Evolutionary conservation across 1,139 yeast genomes (phyloP).

Genomic region (Magnusiomyces suaveolens): DNA sequence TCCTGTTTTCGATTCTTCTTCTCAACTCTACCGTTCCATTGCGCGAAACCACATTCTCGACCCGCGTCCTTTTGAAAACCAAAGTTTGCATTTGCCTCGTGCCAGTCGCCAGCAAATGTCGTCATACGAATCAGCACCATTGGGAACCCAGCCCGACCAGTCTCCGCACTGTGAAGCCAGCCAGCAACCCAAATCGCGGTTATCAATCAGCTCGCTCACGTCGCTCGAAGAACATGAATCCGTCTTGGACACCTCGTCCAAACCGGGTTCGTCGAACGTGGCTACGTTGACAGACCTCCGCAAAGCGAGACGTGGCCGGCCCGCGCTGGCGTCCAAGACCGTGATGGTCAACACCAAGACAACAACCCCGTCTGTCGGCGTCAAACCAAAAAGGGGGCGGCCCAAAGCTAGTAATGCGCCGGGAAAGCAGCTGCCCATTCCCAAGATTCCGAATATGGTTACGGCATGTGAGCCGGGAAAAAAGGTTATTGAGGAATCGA

Average conservation of each 20-base stretch:
- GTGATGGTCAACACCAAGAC: not conserved
- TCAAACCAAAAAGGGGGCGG: conserved; percentile 2
- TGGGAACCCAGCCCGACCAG: not conserved
- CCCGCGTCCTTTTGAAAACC: not conserved
- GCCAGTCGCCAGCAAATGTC: not conserved
- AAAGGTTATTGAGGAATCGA: not conserved
- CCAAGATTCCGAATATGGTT: not conserved
- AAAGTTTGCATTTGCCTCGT: not conserved
- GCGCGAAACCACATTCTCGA: not conserved
- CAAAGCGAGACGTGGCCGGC: not conserved
- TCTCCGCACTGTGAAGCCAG: not conserved
- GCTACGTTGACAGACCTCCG: not conserved
- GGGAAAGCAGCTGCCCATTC: not conserved
- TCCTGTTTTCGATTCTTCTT: not conserved
- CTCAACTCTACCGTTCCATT: not conserved
- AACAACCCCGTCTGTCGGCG: not conserved
- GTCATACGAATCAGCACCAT: not conserved
- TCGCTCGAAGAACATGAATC: not conserved
- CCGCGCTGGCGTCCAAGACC: not conserved
- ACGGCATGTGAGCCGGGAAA: not conserved
- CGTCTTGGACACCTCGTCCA: not conserved
- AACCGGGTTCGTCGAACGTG: too few relatives aligned
- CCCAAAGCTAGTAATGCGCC: conserved; percentile 1
- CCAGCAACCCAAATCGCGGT: not conserved
- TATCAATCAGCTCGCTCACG: conserved; percentile 1